A percentile compares a stretch with the other conserved stretches of the same genome.
Conservation (phyloP, 257 asterid species). For the Solanum virginianum region DNA sequence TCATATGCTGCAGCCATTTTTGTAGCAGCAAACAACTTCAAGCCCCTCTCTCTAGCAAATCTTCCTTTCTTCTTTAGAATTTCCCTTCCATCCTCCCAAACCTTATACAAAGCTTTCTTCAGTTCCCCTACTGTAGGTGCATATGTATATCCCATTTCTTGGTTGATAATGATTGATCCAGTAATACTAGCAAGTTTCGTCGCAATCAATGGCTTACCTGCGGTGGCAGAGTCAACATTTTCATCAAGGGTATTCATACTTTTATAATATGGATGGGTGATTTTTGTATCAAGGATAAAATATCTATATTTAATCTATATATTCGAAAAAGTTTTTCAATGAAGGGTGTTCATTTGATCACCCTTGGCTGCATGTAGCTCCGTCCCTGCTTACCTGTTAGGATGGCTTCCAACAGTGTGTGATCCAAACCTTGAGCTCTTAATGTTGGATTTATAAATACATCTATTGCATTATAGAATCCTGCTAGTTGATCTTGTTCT, state of each 20-base stretch:
- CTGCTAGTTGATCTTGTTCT: constrained; percentile 33
- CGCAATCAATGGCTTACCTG: constrained; percentile 66
- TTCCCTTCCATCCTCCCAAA: constrained; percentile 45
- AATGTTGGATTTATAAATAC: constrained; percentile 63
- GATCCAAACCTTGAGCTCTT: constrained; percentile 75
- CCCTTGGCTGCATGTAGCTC: no score
- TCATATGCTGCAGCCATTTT: constrained; percentile 82
- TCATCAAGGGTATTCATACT: no score
- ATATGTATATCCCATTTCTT: constrained; percentile 55
- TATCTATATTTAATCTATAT: no score
- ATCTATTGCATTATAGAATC: constrained; percentile 48
- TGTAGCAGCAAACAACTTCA: constrained; percentile 45
- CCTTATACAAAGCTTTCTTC: constrained; percentile 43
- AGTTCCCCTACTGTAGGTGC: constrained; percentile 45
- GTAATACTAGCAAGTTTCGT: constrained; percentile 60
- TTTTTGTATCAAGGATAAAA: no score
- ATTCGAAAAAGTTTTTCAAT: no score
- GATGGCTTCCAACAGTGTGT: constrained; percentile 61
- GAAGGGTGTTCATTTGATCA: no score
- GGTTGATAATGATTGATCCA: constrained; percentile 36
- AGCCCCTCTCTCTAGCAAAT: constrained; percentile 40
- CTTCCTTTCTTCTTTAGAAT: constrained; percentile 37
- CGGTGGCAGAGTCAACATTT: no score
- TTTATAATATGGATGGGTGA: no score
- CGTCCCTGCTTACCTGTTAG: constrained; percentile 38